These are phyloP conservation scores for Amanita pseudoporphyria DNA, from an alignment of 768 basidiomycete genomes.

Conservation along the genomic window DNA sequence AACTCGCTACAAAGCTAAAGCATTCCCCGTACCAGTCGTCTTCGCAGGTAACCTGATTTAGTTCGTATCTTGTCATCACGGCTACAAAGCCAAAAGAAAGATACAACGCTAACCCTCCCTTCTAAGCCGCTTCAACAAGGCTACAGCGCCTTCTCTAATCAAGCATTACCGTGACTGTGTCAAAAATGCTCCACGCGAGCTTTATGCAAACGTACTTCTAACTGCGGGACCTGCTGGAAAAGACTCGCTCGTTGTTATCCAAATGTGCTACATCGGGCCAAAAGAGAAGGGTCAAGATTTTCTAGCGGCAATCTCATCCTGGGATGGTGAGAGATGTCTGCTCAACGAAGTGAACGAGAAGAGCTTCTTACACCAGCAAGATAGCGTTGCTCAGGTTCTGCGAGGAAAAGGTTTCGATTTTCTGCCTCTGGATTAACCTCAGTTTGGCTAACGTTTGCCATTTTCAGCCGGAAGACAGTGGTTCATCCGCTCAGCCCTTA, in stretches of 20 bases:
- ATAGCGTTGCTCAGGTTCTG: constrained; percentile 84
- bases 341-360: constrained; percentile 90
- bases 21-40: constrained; percentile 82
- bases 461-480: constrained; percentile 67
- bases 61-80: constrained; percentile 33
- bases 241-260: constrained; percentile 82
- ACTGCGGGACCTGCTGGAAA: constrained; percentile 82
- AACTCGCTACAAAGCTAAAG: constrained; percentile 84
- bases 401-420: constrained; percentile 59
- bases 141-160: constrained; percentile 82
- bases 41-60: constrained; percentile 92
- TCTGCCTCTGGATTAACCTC: constrained; percentile 5
- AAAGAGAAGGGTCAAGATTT: constrained; percentile 69
- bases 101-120: constrained; percentile 10
- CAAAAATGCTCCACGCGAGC: constrained; percentile 77
- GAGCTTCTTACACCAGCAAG: constrained; percentile 82
- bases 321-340: constrained; percentile 81
- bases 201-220: constrained; percentile 85
- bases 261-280: constrained; percentile 83
- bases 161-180: constrained; percentile 91
- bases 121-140: constrained; percentile 71
- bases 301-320: constrained; percentile 71
- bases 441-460: not conserved
- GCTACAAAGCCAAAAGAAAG: not conserved
- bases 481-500: constrained; percentile 84